Conservation (phyloP, 2,329 filamentous ascomycete species). For the Colletotrichum tamarilloi region DNA sequence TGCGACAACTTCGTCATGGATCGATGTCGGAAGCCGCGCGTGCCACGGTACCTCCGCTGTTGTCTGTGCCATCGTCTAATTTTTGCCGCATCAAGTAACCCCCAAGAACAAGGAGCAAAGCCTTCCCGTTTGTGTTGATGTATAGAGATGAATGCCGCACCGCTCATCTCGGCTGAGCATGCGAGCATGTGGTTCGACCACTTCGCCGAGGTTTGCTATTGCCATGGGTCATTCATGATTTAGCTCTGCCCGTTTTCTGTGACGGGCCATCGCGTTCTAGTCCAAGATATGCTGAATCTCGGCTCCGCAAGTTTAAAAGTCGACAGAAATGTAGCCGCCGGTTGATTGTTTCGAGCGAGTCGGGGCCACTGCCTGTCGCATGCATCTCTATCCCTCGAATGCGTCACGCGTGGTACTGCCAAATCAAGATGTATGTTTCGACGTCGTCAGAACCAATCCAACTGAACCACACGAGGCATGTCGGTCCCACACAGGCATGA, state of each 20-base stretch:
- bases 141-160: neutral
- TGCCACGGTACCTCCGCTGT: neutral
- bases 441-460: neutral
- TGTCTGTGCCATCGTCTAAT: neutral
- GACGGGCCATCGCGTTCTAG: neutral
- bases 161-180: neutral
- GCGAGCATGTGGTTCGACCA: neutral
- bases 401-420: neutral
- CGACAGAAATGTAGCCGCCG: neutral
- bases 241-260: neutral
- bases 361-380: neutral
- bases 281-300: neutral
- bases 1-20: slow-evolving; percentile 1
- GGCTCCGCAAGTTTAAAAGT: neutral
- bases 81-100: neutral
- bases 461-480: neutral
- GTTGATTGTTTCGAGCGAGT: neutral
- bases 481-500: neutral
- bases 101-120: neutral
- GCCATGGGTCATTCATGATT: neutral
- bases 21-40: neutral
- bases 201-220: neutral
- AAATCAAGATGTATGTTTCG: neutral
- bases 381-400: neutral
- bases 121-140: neutral